Conservation (phyloP, 2,329 filamentous ascomycete genomes). For the Botryotinia convoluta region DNA sequence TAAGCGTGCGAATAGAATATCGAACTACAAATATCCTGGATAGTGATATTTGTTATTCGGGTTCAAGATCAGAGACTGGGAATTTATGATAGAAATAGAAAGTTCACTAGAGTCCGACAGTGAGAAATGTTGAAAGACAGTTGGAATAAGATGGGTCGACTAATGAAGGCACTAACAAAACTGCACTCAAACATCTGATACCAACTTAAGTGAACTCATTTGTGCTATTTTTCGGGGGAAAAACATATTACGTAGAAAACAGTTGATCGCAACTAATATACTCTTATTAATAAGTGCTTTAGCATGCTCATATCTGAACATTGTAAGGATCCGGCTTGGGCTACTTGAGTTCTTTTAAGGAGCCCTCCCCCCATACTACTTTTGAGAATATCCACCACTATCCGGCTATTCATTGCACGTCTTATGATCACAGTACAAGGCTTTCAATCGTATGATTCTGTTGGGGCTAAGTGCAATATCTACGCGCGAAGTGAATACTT, state of each 20-base stretch:
- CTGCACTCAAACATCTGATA: not conserved
- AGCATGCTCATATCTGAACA: no score
- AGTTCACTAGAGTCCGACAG: accelerated
- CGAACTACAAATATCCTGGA: not conserved
- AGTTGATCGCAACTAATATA: no score
- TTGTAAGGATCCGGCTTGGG: no score
- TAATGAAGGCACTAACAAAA: not conserved
- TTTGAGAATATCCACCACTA: not conserved
- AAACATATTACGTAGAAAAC: no score
- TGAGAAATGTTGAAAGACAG: not conserved
- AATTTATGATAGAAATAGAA: not conserved
- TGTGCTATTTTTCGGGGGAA: no score
- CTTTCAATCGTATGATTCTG: not conserved
- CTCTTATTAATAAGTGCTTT: no score
- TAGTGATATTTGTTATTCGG: accelerated
- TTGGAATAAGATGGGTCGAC: not conserved
- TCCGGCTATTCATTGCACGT: not conserved
- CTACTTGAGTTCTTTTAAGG: no score
- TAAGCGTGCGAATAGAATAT: not conserved
- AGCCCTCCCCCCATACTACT: not conserved
- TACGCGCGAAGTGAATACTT: not conserved
- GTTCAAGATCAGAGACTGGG: not conserved
- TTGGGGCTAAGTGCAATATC: not conserved
- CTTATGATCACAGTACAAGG: not conserved
- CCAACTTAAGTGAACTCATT: not conserved